A percentile compares a stretch with the other conserved stretches of the same genome.
Conservation (phyloP, 495 filamentous ascomycete species). For the Penicillium subrubescens region DNA sequence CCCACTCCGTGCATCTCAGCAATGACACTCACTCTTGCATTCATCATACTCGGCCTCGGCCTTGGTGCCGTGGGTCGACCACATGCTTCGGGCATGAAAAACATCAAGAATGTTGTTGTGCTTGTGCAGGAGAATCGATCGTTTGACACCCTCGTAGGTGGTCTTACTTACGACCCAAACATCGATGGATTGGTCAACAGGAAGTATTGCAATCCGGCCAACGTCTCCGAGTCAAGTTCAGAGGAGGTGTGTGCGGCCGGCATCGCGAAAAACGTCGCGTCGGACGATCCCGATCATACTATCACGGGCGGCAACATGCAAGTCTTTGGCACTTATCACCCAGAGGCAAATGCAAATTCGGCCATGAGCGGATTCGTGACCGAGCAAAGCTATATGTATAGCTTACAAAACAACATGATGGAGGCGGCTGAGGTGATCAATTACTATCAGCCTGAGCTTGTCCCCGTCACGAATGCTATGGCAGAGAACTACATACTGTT, state of each 20-base stretch:
- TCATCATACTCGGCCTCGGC: constrained; percentile 6
- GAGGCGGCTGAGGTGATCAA: constrained; percentile 48
- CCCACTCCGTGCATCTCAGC: background rate
- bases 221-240: constrained; percentile 36
- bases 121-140: constrained; percentile 49
- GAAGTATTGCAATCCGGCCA: constrained; percentile 44
- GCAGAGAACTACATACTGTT: constrained; percentile 53
- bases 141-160: constrained; percentile 47
- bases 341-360: constrained; percentile 26
- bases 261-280: constrained; percentile 34
- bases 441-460: constrained; percentile 48
- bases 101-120: constrained; percentile 50
- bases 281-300: constrained; percentile 52
- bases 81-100: constrained; percentile 23
- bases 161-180: constrained; percentile 35
- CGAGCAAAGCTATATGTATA: constrained; percentile 43
- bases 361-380: constrained; percentile 48
- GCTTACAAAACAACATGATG: constrained; percentile 28
- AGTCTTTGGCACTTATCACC: constrained; percentile 48
- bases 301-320: constrained; percentile 52
- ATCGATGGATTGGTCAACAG: constrained; percentile 40
- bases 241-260: constrained; percentile 38
- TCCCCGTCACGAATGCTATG: constrained; percentile 47
- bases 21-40: background rate
- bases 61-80: constrained; percentile 16